phyloP scores from a whole-genome alignment of 2,329 filamentous ascomycete genomes.

The Diaporthe citrichinensis region DNA sequence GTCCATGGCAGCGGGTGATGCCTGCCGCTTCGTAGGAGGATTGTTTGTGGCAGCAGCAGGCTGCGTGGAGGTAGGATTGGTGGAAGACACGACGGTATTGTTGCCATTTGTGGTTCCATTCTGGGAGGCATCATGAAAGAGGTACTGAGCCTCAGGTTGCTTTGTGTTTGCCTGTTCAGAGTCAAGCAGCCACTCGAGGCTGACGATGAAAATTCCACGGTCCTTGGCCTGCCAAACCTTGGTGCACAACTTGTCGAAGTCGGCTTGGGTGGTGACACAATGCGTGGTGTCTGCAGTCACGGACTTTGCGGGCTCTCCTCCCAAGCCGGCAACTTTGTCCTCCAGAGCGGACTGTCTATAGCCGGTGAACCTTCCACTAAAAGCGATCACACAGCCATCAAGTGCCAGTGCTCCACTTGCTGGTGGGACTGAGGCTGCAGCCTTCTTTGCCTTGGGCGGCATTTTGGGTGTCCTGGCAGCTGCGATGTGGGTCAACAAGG shows the following conservation, averaged over 20 bases:
- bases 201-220: slow-evolving; percentile 68
- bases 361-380: slow-evolving; percentile 73
- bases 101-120: slow-evolving; percentile 31
- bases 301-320: slow-evolving; percentile 61
- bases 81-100: slow-evolving; percentile 40
- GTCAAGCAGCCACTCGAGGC: slow-evolving; percentile 73
- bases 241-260: slow-evolving; percentile 62
- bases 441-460: slow-evolving; percentile 37
- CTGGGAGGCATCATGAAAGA: slow-evolving; percentile 42
- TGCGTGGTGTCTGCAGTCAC: slow-evolving; percentile 68
- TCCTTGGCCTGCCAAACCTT: slow-evolving; percentile 66
- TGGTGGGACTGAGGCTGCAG: slow-evolving; percentile 42
- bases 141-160: slow-evolving; percentile 52
- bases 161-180: slow-evolving; percentile 60
- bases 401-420: slow-evolving; percentile 52
- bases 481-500: not conserved
- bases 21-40: slow-evolving; percentile 46
- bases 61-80: slow-evolving; percentile 21
- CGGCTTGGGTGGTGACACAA: slow-evolving; percentile 68
- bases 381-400: slow-evolving; percentile 64
- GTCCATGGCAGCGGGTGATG: slow-evolving; percentile 31
- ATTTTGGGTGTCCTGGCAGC: not conserved
- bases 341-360: slow-evolving; percentile 66
- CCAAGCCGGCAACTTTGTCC: slow-evolving; percentile 61
- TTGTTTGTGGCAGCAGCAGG: slow-evolving; percentile 35